Base-by-base conservation (phyloP, 257 asterid species). In the Galeopsis tetrahit region DNA sequence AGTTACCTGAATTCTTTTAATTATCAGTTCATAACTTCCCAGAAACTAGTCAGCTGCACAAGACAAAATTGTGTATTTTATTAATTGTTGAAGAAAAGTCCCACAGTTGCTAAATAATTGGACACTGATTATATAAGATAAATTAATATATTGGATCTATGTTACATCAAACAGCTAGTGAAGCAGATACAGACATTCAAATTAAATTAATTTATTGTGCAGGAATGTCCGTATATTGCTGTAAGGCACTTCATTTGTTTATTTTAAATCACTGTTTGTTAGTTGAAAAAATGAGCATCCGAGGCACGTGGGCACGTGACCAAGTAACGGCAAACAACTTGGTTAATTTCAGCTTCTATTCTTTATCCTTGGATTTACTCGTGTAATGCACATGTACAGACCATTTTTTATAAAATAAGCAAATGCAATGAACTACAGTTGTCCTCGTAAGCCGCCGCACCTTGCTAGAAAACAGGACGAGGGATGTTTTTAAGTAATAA, bases 241-340 rank as follows among this genome's bases (percentile, higher is more conserved):
- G 56, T n/a, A 49, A 49, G 40, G 15, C 60, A 33, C 63, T 2
- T 9, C 17, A 28, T 35, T 69, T 36, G 40, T 74, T 66, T 53
- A 53, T 33, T 70, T 66, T 10, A 63, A 66, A 58, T 57, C 13
- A 52, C 42, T 36, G 28, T 21, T 21, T 56, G 51, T 44, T 48
- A 46, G 65, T 68, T 43, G 62, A 31, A 59, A 43, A 46, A 57
- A n/a, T 66, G 71, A 79, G 85, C 64, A 79, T 77, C 83, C 78
- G 46, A 74, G 34, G 77, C 84, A 80, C 84, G 60, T 82, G 80
- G 32, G 55, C 90, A 83, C 84, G 85, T 84, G 88, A 84, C 71
- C 80, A 51, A 34, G 69, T 62, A 72, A 81, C 72, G 69, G 63
- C 68, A 71, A 74, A 66, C 38, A 38, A 38, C 64, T 69, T 46